Evolutionary conservation across 2,329 filamentous ascomycete genomes (phyloP), one percentile per base, ranked within the genome.

Genomic region (Beauveria sp.): DNA sequence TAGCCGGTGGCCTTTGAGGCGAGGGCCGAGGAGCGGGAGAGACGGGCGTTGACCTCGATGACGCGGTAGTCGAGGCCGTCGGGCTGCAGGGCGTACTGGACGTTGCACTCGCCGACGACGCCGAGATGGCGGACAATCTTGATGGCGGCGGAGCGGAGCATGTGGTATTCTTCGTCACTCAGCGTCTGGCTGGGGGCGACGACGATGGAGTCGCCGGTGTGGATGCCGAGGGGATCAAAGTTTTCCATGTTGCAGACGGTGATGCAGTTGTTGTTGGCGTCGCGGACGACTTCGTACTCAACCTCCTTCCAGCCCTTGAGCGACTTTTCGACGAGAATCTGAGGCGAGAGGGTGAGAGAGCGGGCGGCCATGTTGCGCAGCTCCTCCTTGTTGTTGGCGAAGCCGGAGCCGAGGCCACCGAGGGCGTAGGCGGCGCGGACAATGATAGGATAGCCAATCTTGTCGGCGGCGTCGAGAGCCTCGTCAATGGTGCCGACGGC

Each of bases 221-320:
- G 95, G 61, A 96, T 96, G 71, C 95, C 95, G 43, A 99, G 86
- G 66, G 95, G 95, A 72, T 98, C 95, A 70, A 98, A 98, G 83
- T 98, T 98, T 67, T 77, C 74, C 74, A 77, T 77, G 70, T 76
- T 98, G 83, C 93, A 98, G 68, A 98, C 93, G 3, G 93, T 98
- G 71, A 98, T 98, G 75, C 95, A 98, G 84, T 99, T 99, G 83
- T 98, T 96, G 75, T 90, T 88, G 59, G 91, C 93, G 75, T 99
- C 95, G 69, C 95, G 90, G 65, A 98, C 95, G 62, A 98, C 95
- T 77, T 98, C 95, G 72, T 98, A 99, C 77, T 99, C 95, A 56
- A 97, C 89, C 77, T 99, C 95, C 79, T 99, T 99, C 95, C 95
- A 99, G 75, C 95, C 95, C 82, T 97, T 98, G 68, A 99, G 86